phyloP scores from a whole-genome alignment of 164 flowering plant genomes.

The Annona cherimola region DNA sequence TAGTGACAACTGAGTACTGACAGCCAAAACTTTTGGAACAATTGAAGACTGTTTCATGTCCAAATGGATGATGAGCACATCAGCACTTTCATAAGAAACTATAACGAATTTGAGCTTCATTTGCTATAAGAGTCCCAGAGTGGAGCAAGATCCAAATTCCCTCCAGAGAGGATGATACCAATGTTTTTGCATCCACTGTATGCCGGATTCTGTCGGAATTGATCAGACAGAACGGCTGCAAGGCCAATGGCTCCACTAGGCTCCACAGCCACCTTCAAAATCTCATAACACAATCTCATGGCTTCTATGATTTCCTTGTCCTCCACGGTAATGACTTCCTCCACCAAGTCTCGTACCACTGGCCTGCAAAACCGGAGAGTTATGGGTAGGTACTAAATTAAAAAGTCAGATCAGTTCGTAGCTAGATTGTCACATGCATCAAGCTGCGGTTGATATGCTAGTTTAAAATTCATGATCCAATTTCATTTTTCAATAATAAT shows the following conservation, averaged over 20 bases:
- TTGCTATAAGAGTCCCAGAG: slow-evolving; percentile 55
- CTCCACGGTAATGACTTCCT: slow-evolving; percentile 65
- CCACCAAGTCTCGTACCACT: slow-evolving; percentile 76
- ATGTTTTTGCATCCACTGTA: slow-evolving; percentile 54
- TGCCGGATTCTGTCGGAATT: slow-evolving; percentile 49
- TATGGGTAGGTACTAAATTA: not conserved
- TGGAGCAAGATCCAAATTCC: slow-evolving; percentile 70
- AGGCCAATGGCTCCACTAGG: slow-evolving; percentile 97
- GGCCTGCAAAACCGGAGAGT: slow-evolving; percentile 51
- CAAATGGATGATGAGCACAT: not conserved
- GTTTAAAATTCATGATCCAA: not conserved
- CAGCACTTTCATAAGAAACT: not conserved
- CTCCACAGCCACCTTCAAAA: slow-evolving; percentile 81
- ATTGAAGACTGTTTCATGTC: not conserved
- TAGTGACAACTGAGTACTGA: no score
- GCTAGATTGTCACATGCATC: not conserved
- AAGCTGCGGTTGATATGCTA: not conserved
- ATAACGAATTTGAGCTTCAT: not conserved
- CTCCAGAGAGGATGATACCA: slow-evolving; percentile 81
- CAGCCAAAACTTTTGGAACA: no score
- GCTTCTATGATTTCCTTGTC: slow-evolving; percentile 74
- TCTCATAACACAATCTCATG: slow-evolving; percentile 74
- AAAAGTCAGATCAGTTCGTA: no score
- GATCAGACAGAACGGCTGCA: slow-evolving; percentile 69
- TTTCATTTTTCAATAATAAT: no score